Evolutionary conservation across 1,139 yeast genomes (phyloP).

Genomic region (Suhomyces atakaporum): DNA sequence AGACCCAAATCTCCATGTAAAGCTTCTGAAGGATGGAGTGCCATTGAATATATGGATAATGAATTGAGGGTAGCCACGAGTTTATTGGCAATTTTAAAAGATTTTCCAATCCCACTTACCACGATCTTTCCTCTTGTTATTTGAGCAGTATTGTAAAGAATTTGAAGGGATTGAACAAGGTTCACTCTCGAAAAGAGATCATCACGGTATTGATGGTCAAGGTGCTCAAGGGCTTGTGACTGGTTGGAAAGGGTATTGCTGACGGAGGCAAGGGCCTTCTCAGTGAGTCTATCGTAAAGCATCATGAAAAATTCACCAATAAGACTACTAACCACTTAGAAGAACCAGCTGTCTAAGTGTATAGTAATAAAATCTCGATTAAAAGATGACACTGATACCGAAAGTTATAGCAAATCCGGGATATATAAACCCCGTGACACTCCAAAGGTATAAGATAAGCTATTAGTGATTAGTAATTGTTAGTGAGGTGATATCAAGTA

Average conservation of each 20-base stretch:
- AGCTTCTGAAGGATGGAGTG: constrained; percentile 84
- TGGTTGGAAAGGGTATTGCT: constrained; percentile 34
- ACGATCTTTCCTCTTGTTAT: constrained; percentile 64
- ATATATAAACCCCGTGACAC: not conserved
- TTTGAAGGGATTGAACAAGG: constrained; percentile 50
- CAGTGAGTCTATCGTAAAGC: constrained; percentile 2
- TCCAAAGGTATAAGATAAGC: no score
- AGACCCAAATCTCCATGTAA: constrained; percentile 88
- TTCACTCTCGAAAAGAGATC: constrained; percentile 51
- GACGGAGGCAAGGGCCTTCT: constrained; percentile 29
- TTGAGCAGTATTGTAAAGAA: constrained; percentile 51
- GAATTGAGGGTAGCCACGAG: constrained; percentile 82
- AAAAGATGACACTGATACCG: no score
- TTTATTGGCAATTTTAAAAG: constrained; percentile 75
- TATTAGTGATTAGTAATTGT: not conserved
- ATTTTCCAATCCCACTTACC: constrained; percentile 82
- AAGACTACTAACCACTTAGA: no score
- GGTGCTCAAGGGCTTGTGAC: constrained; percentile 35
- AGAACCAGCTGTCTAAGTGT: not conserved
- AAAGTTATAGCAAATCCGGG: not conserved
- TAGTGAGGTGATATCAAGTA: not conserved
- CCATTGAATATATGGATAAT: constrained; percentile 65
- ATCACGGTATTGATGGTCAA: constrained; percentile 32
- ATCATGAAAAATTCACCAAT: no score
- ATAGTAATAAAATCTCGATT: no score